phyloP scores from a whole-genome alignment of 345 rosid genomes.

The Gynandropsis gynandra region DNA sequence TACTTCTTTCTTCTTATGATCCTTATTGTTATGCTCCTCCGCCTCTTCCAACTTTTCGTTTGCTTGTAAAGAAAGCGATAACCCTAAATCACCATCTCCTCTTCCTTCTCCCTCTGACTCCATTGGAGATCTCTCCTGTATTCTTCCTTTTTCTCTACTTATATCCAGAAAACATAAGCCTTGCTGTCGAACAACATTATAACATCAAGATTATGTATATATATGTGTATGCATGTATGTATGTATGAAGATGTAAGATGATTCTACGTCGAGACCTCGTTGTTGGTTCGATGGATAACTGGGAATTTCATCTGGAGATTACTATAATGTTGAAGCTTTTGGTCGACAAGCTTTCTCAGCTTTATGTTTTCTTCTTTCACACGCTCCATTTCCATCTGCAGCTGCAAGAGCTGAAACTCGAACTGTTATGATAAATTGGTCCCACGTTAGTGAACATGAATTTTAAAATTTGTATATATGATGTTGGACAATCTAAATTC shows the following conservation, averaged over 20 bases:
- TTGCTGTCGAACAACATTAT: slow-evolving; percentile 19
- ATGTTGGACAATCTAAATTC: too few relatives aligned
- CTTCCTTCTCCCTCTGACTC: slow-evolving; percentile 1
- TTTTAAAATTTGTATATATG: too few relatives aligned
- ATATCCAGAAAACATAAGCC: slow-evolving; percentile 9
- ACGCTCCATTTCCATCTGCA: slow-evolving; percentile 26
- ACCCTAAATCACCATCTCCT: slow-evolving; percentile 25
- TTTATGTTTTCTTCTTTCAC: slow-evolving; percentile 29
- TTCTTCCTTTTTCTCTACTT: slow-evolving; percentile 16
- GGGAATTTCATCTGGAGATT: slow-evolving; percentile 31
- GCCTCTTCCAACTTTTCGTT: slow-evolving; percentile 19
- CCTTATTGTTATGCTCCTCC: too few relatives aligned
- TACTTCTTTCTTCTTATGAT: slow-evolving; percentile 15
- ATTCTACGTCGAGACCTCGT: slow-evolving; percentile 19
- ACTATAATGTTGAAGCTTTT: slow-evolving; percentile 27
- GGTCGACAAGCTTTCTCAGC: slow-evolving; percentile 28
- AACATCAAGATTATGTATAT: background rate
- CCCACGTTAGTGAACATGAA: too few relatives aligned
- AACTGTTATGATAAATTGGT: too few relatives aligned
- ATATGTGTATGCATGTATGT: background rate
- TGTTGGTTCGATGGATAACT: slow-evolving; percentile 14
- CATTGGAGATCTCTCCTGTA: too few relatives aligned
- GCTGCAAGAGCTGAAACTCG: slow-evolving; percentile 24
- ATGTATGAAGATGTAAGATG: background rate
- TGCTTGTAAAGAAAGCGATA: slow-evolving; percentile 24